phyloP scores from a whole-genome alignment of 1,284 basidiomycete genomes.

The Sporisorium scitamineum region DNA sequence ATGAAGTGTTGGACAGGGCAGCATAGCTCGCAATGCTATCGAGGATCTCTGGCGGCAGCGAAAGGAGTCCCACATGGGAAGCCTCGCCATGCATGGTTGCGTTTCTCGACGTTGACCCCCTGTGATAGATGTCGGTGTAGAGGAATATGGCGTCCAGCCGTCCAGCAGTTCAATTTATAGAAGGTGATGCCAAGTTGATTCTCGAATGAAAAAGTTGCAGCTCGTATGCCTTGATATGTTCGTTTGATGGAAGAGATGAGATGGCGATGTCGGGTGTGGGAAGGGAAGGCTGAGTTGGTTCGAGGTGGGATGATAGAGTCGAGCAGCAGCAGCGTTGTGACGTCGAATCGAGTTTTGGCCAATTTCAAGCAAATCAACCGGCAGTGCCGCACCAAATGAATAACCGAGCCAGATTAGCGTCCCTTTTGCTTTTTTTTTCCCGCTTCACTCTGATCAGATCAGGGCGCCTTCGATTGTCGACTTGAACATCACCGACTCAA shows the following conservation, averaged over 20 bases:
- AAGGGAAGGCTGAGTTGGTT: background rate
- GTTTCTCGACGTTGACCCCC: background rate
- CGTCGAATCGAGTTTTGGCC: no score
- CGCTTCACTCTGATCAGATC: background rate
- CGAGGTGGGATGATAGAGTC: background rate
- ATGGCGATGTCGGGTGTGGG: background rate
- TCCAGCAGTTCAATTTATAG: background rate
- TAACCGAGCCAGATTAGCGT: slow-evolving; percentile 14
- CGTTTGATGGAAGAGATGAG: background rate
- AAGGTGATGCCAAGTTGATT: background rate
- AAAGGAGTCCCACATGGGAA: slow-evolving; percentile 26
- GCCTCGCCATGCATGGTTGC: slow-evolving; percentile 20
- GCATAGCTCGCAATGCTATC: slow-evolving; percentile 56
- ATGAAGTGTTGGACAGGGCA: slow-evolving; percentile 29
- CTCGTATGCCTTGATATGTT: background rate
- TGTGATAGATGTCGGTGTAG: background rate
- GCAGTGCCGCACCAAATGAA: slow-evolving; percentile 7
- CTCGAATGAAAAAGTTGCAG: no score
- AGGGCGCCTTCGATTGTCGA: background rate
- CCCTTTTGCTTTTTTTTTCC: no score
- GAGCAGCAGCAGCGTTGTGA: background rate
- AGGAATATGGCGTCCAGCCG: background rate
- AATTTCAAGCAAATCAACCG: slow-evolving; percentile 7
- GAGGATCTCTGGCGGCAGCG: slow-evolving; percentile 56
- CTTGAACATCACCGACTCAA: background rate